Base-by-base conservation (phyloP, 116 monocot genomes). In the Thalassia testudinum region DNA sequence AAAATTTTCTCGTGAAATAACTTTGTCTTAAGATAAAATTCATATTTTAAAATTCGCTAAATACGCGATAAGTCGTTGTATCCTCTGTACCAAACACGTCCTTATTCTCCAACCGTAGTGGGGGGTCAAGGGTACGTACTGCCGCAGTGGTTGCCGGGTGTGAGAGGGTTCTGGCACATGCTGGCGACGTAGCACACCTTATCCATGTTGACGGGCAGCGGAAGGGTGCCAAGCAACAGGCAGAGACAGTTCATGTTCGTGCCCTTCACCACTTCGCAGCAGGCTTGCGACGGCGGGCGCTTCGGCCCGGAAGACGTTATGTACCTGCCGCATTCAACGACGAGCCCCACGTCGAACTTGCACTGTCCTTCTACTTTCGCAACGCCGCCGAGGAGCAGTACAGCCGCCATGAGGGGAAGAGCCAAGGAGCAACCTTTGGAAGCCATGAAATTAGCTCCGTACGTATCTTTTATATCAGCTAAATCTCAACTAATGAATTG, bases 181-280 rank as follows among this genome's bases (percentile, higher is more conserved):
- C 12, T 47, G 8, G 58, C 58, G 21, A 59, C 47, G 44, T 27
- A 59, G 58, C 58, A 59, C 26, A 45, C 26, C 45, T 59, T 59
- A 25, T 59, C 58, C 45, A 59, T 43, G 58, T 26, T 45, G 27
- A 59, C 7, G 2, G 5, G 17, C 27, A 1, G 2, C 14, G 45
- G 58, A 0, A 59, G 16, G 1, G 19, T 47, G 1, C n/a, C n/a
- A 12, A 59, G 43, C 14, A 13, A 7, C 5, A 13, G 12, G 24
- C 58, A 59, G 27, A 44, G 44, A 17, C 58, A 59, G 17, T 16
- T 20, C 27, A 59, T 26, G 28, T 59, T 27, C 12, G 58, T 59
- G 11, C 27, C 44, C 58, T 21, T 59, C 43, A 47, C 45, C 0
- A 59, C 12, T 15, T 20, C 27, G 28, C 58, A 59, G 44, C 58